Evolutionary conservation across 495 filamentous ascomycete species (phyloP), one percentile per base, ranked within the genome.

Genomic region (Aspergillus wentii): DNA sequence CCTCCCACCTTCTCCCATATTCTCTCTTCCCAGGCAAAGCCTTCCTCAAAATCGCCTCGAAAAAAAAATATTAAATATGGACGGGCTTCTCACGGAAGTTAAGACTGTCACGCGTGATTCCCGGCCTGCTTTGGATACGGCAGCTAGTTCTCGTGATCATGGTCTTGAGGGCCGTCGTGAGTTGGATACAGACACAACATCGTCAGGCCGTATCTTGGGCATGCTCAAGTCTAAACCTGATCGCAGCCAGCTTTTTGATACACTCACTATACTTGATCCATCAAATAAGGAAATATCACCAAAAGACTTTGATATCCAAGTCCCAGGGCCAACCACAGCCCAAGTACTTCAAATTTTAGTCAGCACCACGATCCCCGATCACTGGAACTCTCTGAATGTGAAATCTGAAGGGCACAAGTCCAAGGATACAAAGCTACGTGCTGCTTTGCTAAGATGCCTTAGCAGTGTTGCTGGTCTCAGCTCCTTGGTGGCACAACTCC

Each of bases 331-430:
- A 3, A 61, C 74, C 45, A 64, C 76, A 35, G 74, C 86, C 4
- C 83, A 88, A 49, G 74, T 94, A 5, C 63, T 88, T 32, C 79
- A 83, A 51, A 57, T 71, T 8, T 61, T 95, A 46, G 76, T 88
- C 40, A 77, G 66, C 23, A 75, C 75, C 23, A 85, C 82, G 26
- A 66, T 90, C 5, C 82, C 85, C 4, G 80, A 86, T 46, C 88
- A 85, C 57, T 95, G 89, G 89, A 41, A 62, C n/a, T 44, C 74
- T 19, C 46, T 88, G 18, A 58, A 69, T 38, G 62, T 71, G 43
- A 66, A 68, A 37, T 63, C 62, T 10, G 48, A 49, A 31, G 41
- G 41, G 15, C 55, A 45, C 9, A 57, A 54, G 27, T 38, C 56
- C 23, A 51, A 47, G 38, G 52, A 57, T 36, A 33, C 31, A 15